These are phyloP conservation scores for Luffa aegyptiaca DNA, from an alignment of 306 rosid genomes.

Conservation along the genomic window DNA sequence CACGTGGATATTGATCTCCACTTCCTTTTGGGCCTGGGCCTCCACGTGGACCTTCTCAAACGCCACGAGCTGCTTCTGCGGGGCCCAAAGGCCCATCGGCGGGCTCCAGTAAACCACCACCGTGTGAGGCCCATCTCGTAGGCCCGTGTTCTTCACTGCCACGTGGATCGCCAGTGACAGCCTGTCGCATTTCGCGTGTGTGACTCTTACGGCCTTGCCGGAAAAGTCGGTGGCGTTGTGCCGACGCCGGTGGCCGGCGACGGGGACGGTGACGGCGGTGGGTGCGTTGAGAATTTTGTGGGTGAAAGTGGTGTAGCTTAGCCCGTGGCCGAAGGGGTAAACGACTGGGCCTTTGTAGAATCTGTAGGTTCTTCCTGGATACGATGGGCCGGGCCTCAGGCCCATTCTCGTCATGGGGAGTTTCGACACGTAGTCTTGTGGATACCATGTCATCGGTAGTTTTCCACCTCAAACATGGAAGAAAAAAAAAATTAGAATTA, in stretches of 20 bases:
- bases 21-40: conserved; percentile 31
- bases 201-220: conserved; percentile 60
- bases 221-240: conserved; percentile 18
- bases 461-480: conserved; percentile 33
- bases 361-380: conserved; percentile 82
- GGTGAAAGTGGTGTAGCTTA: conserved; percentile 45
- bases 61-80: conserved; percentile 50
- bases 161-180: conserved; percentile 44
- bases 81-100: conserved; percentile 46
- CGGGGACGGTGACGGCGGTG: conserved; percentile 32
- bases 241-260: conserved; percentile 33
- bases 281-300: conserved; percentile 49
- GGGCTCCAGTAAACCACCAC: conserved; percentile 60
- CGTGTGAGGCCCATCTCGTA: conserved; percentile 61
- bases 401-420: conserved; percentile 77
- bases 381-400: conserved; percentile 38
- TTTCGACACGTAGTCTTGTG: conserved; percentile 48
- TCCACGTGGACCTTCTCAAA: conserved; percentile 55
- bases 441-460: conserved; percentile 88
- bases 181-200: conserved; percentile 50
- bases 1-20: conserved; percentile 49
- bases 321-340: conserved; percentile 68
- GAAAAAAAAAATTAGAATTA: too few relatives aligned
- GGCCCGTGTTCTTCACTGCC: conserved; percentile 47
- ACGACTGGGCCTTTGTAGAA: conserved; percentile 71